Evolutionary conservation across 768 basidiomycete genomes (phyloP), one percentile per base, ranked within the genome.

Genomic region (Suillus subaureus): DNA sequence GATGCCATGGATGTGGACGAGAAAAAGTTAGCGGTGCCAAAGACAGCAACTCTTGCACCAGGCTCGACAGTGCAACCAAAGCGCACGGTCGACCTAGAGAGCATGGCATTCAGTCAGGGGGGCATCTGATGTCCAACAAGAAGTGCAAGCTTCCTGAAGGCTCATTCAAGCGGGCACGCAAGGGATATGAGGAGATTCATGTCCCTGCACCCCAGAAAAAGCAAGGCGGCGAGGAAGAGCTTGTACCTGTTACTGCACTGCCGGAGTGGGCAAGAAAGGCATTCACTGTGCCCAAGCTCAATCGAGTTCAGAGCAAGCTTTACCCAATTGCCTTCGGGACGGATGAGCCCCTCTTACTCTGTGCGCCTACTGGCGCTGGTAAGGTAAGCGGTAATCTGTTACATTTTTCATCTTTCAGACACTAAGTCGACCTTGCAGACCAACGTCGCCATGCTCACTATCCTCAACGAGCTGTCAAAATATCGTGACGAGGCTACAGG

Each of bases 161-260:
- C 5, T 97, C 96, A 18, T 96, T 98, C 85, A 99, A 99, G 80
- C 91, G 97, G 55, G 86, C 93, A 21, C 90, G 91, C 79, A 99
- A 99, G 77, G 96, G 97, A 1, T 98, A 93, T 75, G 97, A 99
- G 75, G 97, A 99, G 77, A 96, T 99, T 39, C 96, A 98, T 68
- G 93, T 99, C 1, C 96, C 96, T 5, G 91, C 93, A 0, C 96
- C 96, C 12, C 96, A 96, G 80, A 84, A 89, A 66, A 88, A 91
- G 68, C 83, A 85, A 0, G 79, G 84, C 4, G 79, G 79, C 7
- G 84, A 89, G 2, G 85, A 86, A 26, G 93, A 94, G 54, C 74
- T 90, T 18, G 88, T 99, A 0, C 85, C 89, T 2, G 82, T 97
- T 21, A 73, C 89, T 0, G 81, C 83, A 39, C 74, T 99, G 61